Base-by-base conservation (phyloP, 2,329 filamentous ascomycete species). In the Talaromyces sp. region DNA sequence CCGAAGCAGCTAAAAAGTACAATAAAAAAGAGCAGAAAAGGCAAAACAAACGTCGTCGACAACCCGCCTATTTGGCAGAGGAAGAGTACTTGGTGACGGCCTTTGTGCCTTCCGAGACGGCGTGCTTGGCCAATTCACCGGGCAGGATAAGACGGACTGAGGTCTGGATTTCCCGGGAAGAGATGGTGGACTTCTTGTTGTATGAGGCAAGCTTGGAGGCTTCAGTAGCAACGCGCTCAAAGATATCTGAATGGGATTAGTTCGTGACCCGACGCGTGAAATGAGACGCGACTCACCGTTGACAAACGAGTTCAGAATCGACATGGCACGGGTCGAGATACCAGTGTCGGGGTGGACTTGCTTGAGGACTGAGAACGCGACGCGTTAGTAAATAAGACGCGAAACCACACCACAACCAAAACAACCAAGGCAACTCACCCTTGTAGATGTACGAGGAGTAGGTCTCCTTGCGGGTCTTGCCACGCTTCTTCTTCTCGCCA, bases 101-200 rank as follows among this genome's bases (percentile, higher is more conserved):
- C 91, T 99, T 99, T 79, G 95, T 99, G 77, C 95, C 95, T 84
- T 99, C 95, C 72, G 95, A 99, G 55, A 99, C 95, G 70, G 95
- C 95, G 82, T 99, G 95, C 89, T 99, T 99, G 79, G 95, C 95
- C 71, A 99, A 87, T 84, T 99, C 95, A 83, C 95, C 95, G 53
- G 95, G 95, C 58, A 99, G 89, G 81, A 99, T 99, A 65, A 99
- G 88, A 69, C 95, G 90, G 71, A 99, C 95, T 80, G 95, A 97
- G 71, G 95, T 99, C 86, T 99, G 95, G 77, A 99, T 99, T 84
- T 99, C 95, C 75, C 95, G 90, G 69, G 95, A 98, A 58, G 93
- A 98, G 82, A 99, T 99, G 78, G 95, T 99, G 56, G 93, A 98
- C 87, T 99, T 99, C 90, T 98, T 99, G 89, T 99, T 99, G 86